Base-by-base conservation (phyloP, 345 rosid genomes). In the Raphanus sativus region DNA sequence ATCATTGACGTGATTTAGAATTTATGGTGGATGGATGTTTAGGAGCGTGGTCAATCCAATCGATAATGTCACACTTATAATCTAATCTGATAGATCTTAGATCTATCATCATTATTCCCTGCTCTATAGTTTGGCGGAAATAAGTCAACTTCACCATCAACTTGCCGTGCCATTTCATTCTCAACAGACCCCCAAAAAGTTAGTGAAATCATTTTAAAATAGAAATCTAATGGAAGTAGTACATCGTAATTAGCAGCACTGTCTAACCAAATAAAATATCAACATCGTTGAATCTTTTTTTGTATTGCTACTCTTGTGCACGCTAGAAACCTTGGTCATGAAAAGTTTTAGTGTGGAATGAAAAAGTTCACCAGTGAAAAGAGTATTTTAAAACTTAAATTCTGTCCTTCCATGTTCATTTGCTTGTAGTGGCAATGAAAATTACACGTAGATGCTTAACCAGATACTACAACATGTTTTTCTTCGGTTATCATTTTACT, bases 161-260 rank as follows among this genome's bases (percentile, higher is more conserved):
- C 65, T 76, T 69, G 75, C 24, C 45, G 32, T 62, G 69, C 56
- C 40, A 69, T 62, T 52, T 76, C 75, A 50, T 50, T 76, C 70
- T 76, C 64, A 69, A 15, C 30, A 69, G 56, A 34, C 64, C 70
- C 74, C 24, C 3, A 16, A 25, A 75, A 69, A 69, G 64, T 52
- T 24, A 33, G 34, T 48, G 32, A 76, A n/a, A 76, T 68, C 69
- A 76, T 68, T 67, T 21, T 2, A 24, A 21, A 16, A n/a, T n/a
- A 28, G 28, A 69, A 32, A 9, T 52, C 21, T 69, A 58, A 6
- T 33, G 1, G 2, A 2, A 25, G 4, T 24, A 50, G 69, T 48
- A 34, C 64, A 33, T 33, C 6, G 38, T 50, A 76, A 76, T 69
- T 68, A 48, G 15, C 78, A 59, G 1, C 48, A 40, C 13, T 40